Evolutionary conservation across 768 basidiomycete genomes (phyloP).

Genomic region (Boletellus ananiceps): DNA sequence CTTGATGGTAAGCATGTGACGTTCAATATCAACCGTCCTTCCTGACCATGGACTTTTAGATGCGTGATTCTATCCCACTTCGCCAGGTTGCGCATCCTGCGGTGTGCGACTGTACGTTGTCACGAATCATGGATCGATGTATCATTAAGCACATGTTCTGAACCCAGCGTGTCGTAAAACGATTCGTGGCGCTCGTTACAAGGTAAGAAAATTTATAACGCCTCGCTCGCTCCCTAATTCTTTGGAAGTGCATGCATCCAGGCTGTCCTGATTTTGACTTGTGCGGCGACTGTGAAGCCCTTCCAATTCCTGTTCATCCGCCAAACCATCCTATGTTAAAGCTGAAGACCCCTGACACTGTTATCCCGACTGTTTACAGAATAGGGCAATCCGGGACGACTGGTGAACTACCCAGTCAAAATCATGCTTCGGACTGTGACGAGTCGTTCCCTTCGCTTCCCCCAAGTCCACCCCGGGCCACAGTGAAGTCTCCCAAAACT

Average conservation of each 20-base stretch:
- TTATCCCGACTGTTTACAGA: conserved; percentile 42
- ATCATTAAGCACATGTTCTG: neutral
- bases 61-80: conserved; percentile 22
- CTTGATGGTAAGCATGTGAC: conserved; percentile 47
- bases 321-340: conserved; percentile 69
- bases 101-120: conserved; percentile 48
- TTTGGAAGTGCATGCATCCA: conserved; percentile 69
- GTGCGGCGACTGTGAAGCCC: conserved; percentile 73
- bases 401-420: neutral
- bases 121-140: too few relatives aligned
- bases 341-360: conserved; percentile 51
- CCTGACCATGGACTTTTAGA: conserved; percentile 18
- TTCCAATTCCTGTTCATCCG: conserved; percentile 75
- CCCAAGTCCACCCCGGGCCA: neutral
- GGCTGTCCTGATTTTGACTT: conserved; percentile 79
- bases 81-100: conserved; percentile 44
- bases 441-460: neutral
- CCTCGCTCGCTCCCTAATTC: neutral
- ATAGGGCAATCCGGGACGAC: conserved; percentile 15
- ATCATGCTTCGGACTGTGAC: neutral
- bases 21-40: neutral
- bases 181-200: conserved; percentile 67
- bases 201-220: conserved; percentile 40
- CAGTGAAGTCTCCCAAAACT: neutral
- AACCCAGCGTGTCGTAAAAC: conserved; percentile 40